Base-by-base conservation (phyloP, 108 stramenopile species). In the Thalassiosira profunda region DNA sequence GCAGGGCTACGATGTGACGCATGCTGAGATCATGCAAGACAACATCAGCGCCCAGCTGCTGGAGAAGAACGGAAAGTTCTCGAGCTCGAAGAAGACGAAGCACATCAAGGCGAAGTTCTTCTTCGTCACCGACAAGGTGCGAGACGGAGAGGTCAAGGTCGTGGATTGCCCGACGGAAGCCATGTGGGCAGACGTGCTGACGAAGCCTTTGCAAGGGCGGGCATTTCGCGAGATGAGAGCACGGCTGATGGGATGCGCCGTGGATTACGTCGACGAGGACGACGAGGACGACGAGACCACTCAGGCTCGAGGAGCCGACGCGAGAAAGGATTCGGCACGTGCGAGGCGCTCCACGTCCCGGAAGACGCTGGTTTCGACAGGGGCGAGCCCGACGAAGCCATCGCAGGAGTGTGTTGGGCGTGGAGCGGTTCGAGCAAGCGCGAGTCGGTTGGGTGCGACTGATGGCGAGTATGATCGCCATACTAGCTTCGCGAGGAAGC, bases 31-130 rank as follows among this genome's bases (percentile, higher is more conserved):
- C 18, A 69, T 65, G 21, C 79, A 84, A 47, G 83, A 84, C 33
- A 84, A 84, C 46, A n/a, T 52, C 35, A 86, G 81, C 36, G 64
- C 78, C 21, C 82, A 82, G 1, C 7, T 15, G 33, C 23, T 85
- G 51, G 72, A 81, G 54, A 49, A 55, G n/a, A 73, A 73, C 26
- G 72, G 72, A 2, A 4, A 54, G 2, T 20, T 23, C 2, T 73
- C 72, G 24, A 47, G 43, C 26, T 34, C 59, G 20, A 54, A 53
- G 52, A 33, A 31, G 21, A 47, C 72, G 5, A 5, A 60, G 15
- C 63, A 73, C 29, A 42, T 73, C 14, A 36, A 73, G 29, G 49
- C 61, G 4, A 18, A 54, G 6, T 56, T 64, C 25, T 73, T 56
- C 36, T 73, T 55, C n/a, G 21, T 73, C 4, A 73, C 15, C 25